A percentile compares a stretch with the other conserved stretches of the same genome.
phyloP scores from a whole-genome alignment of 257 asterid genomes.

The Forsythia suspensa region DNA sequence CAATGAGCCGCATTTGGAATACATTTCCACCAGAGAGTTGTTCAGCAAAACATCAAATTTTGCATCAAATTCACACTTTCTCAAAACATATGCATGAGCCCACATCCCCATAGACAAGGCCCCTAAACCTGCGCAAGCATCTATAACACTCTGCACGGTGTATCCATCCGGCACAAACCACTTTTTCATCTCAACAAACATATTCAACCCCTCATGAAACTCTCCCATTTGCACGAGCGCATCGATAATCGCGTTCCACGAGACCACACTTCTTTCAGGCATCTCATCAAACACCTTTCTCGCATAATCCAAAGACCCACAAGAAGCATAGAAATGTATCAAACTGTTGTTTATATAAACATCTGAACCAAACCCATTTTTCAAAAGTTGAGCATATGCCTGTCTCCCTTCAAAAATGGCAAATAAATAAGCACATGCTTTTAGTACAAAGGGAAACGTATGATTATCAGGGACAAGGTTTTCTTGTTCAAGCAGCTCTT shows the following conservation, averaged over 20 bases:
- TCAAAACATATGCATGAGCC: conserved; percentile 62
- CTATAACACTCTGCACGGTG: conserved; percentile 69
- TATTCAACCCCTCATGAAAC: conserved; percentile 54
- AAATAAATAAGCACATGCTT: conserved; percentile 67
- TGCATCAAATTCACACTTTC: conserved; percentile 26
- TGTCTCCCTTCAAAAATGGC: conserved; percentile 63
- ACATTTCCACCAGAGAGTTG: conserved; percentile 73
- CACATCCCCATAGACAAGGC: conserved; percentile 72
- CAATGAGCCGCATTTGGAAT: conserved; percentile 74
- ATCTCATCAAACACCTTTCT: conserved; percentile 64
- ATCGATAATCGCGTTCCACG: conserved; percentile 75
- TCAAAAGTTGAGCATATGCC: conserved; percentile 56
- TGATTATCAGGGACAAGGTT: conserved; percentile 65
- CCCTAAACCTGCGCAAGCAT: conserved; percentile 77
- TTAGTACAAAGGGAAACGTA: conserved; percentile 71
- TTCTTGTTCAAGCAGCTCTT: conserved; percentile 37
- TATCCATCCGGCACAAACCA: conserved; percentile 69
- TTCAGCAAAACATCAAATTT: conserved; percentile 46
- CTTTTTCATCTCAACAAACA: conserved; percentile 52
- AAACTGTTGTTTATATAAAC: conserved; percentile 71
- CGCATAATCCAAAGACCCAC: conserved; percentile 57
- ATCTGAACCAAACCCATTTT: conserved; percentile 63
- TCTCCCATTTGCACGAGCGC: conserved; percentile 66
- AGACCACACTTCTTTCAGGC: conserved; percentile 65
- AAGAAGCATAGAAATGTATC: conserved; percentile 71